Evolutionary conservation across 1,284 basidiomycete genomes (phyloP).

Genomic region (Cutaneotrichosporon cyanovorans): DNA sequence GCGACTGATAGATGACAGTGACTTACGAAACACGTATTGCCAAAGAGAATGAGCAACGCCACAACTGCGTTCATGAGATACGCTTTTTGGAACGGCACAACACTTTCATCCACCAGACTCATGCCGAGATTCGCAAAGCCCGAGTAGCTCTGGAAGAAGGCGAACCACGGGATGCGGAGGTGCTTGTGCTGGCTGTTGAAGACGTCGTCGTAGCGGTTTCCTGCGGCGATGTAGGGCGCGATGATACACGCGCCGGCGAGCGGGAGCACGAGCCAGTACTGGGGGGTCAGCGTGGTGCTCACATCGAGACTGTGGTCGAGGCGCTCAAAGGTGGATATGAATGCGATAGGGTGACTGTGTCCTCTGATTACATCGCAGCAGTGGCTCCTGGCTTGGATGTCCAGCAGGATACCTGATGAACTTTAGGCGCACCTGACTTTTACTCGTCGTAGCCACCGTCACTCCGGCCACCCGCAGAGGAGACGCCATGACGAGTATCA

Average conservation of each 20-base stretch:
- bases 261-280: constrained; percentile 69
- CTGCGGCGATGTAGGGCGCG: constrained; percentile 67
- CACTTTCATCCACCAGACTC: constrained; percentile 80
- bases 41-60: constrained; percentile 68
- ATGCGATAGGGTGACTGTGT: too few relatives aligned
- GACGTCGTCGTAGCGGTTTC: constrained; percentile 47
- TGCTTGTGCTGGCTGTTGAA: constrained; percentile 55
- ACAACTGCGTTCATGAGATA: constrained; percentile 64
- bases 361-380: too few relatives aligned
- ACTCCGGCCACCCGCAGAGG: too few relatives aligned
- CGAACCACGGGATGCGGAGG: constrained; percentile 65
- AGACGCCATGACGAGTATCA: too few relatives aligned
- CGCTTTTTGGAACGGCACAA: constrained; percentile 78
- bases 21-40: constrained; percentile 86
- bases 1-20: neutral
- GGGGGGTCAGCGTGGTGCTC: too few relatives aligned
- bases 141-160: constrained; percentile 76
- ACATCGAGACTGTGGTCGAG: constrained; percentile 21
- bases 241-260: constrained; percentile 62
- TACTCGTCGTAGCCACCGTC: too few relatives aligned
- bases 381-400: too few relatives aligned
- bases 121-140: constrained; percentile 85
- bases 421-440: too few relatives aligned
- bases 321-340: too few relatives aligned
- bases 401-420: too few relatives aligned